Evolutionary conservation across 495 filamentous ascomycete species (phyloP).

Genomic region (Lasiosphaeria hispida): DNA sequence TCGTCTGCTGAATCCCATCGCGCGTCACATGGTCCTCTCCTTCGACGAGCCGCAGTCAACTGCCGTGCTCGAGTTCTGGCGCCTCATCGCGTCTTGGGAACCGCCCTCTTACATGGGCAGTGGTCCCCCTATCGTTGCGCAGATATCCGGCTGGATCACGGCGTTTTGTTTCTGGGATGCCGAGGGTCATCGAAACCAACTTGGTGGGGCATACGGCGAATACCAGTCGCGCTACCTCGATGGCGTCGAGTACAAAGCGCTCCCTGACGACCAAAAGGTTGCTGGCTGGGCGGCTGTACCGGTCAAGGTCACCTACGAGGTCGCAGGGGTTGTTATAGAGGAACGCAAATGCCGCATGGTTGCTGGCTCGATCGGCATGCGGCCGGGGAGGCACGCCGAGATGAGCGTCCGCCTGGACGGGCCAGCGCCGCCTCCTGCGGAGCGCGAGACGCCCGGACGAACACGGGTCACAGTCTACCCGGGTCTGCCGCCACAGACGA

Average conservation of each 20-base stretch:
- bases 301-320: neutral
- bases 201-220: neutral
- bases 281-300: conserved; percentile 2
- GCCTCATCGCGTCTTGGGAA: neutral
- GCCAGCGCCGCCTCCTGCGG: neutral
- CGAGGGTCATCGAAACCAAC: neutral
- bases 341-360: neutral
- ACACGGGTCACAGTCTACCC: neutral
- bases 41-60: conserved; percentile 32
- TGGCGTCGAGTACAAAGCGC: neutral
- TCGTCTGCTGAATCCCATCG: conserved; percentile 26
- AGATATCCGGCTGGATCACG: conserved; percentile 8
- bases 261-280: neutral
- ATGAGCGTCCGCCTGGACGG: neutral
- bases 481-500: neutral
- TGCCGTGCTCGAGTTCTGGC: conserved; percentile 39
- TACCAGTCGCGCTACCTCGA: neutral
- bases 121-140: neutral
- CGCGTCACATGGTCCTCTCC: conserved; percentile 27
- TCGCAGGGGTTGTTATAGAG: neutral
- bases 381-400: neutral
- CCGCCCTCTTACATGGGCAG: neutral
- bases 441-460: neutral
- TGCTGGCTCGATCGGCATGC: neutral
- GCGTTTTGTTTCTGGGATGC: conserved; percentile 1